Base-by-base conservation (phyloP, 176 grass and related monocot species). In the Eleusine coracana region DNA sequence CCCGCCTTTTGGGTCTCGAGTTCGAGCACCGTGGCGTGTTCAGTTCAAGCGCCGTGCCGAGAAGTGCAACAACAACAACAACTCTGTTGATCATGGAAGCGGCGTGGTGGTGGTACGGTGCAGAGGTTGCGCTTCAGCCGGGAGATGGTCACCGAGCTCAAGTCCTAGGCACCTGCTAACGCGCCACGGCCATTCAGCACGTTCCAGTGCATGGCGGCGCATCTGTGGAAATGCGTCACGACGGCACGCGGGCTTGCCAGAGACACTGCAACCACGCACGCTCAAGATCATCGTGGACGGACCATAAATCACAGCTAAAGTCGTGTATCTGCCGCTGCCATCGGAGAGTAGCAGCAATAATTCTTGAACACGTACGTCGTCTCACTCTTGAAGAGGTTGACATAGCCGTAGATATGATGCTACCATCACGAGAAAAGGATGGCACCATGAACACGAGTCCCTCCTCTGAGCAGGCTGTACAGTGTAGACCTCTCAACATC, bases 201-300 rank as follows among this genome's bases (percentile, higher is more conserved):
- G 0, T 11, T 85, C 5, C 18, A 77, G 28, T 70, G 74, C 52
- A 29, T 85, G 28, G 66, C 31, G 51, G 74, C 40, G 18, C 52
- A 85, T 52, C 40, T 85, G 8, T 85, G 83, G 74, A 52, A 52
- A 13, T 60, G 40, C 74, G 3, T 77, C 7, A 61, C 65, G 0
- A 13, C 4, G 3, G 66, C 74, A 13, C 65, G 83, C 0, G 27
- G 28, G 28, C 83, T 85, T 14, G 28, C 4, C 14, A 66, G 8
- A 0, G 2, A 15, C 8, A 20, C 9, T 25, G 0, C 16, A 5
- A 85, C 74, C 18, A 27, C 3, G 18, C 5, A 40, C 44, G 44
- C 27, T 85, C 5, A 2, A 7, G 20, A 38, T 85, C 20, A 66
- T 66, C 40, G 66, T 85, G 4, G 34, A 85, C 29, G 74, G 83